Evolutionary conservation across 2,329 filamentous ascomycete genomes (phyloP).

Genomic region (Hypoxylon sp.): DNA sequence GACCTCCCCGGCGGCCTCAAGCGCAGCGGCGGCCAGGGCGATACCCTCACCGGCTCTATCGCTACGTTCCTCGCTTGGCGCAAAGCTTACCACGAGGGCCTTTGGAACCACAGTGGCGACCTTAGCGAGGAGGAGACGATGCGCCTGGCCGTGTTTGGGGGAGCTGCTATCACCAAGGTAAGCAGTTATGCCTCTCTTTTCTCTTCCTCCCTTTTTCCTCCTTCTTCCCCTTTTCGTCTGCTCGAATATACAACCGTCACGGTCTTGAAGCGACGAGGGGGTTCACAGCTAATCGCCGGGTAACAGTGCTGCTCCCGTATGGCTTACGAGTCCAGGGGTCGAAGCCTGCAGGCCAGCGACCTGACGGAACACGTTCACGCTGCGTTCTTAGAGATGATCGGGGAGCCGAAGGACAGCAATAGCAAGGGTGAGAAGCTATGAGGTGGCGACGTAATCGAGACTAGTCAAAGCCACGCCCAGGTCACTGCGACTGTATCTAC

Average conservation of each 20-base stretch:
- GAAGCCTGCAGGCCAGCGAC: constrained; percentile 91
- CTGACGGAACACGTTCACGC: constrained; percentile 88
- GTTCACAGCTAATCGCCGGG: neutral
- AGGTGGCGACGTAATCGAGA: constrained; percentile 13
- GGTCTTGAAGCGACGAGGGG: too few relatives aligned
- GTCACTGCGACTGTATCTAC: too few relatives aligned
- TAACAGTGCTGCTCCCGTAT: constrained; percentile 82
- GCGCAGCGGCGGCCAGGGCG: constrained; percentile 91
- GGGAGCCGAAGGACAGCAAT: constrained; percentile 59
- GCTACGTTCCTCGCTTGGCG: constrained; percentile 91
- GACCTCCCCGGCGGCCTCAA: constrained; percentile 85
- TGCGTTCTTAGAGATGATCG: constrained; percentile 82
- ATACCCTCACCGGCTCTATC: constrained; percentile 89
- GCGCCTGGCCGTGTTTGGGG: constrained; percentile 83
- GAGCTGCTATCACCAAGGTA: constrained; percentile 84
- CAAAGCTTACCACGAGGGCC: constrained; percentile 80
- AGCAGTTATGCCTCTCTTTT: constrained; percentile 43
- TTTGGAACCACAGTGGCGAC: constrained; percentile 73
- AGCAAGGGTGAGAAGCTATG: constrained; percentile 4
- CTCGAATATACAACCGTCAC: neutral
- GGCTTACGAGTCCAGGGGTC: constrained; percentile 84
- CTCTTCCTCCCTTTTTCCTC: too few relatives aligned
- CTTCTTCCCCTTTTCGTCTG: neutral
- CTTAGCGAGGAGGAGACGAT: constrained; percentile 68
- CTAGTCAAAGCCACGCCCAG: too few relatives aligned